These are phyloP conservation scores for Nymphaea thermarum DNA, from an alignment of 164 flowering plant species.

Conservation along the genomic window DNA sequence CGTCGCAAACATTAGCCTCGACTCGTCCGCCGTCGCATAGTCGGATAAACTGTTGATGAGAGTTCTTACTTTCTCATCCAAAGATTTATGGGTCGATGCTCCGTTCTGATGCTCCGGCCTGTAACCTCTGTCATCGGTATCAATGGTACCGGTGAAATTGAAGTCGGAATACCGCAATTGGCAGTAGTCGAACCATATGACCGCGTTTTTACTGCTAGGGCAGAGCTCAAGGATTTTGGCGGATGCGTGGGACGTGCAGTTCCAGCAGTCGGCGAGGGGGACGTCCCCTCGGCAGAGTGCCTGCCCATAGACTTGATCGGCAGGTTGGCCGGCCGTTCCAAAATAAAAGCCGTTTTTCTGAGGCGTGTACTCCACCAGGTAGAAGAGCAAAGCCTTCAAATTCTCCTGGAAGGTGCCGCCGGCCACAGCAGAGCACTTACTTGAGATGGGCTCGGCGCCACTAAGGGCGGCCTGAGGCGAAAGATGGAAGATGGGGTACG, in stretches of 20 bases:
- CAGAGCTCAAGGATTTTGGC: constrained; percentile 3
- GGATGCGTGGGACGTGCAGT: constrained; percentile 11
- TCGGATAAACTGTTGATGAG: constrained; percentile 7
- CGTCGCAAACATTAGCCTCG: constrained; percentile 6
- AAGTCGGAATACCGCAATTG: constrained; percentile 20
- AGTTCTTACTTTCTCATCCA: constrained; percentile 9
- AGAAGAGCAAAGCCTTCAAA: too few species aligned
- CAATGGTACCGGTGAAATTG: constrained; percentile 11
- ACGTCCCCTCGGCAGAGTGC: constrained; percentile 29
- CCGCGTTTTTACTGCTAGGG: constrained; percentile 4
- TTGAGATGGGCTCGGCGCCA: too few species aligned
- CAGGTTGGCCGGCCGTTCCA: not conserved
- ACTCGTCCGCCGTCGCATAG: not conserved
- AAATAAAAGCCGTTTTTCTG: too few species aligned
- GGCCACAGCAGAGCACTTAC: too few species aligned
- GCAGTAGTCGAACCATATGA: constrained; percentile 28
- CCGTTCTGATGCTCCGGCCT: constrained; percentile 5
- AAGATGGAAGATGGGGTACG: too few species aligned
- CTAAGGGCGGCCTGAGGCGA: too few species aligned
- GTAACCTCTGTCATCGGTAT: constrained; percentile 7
- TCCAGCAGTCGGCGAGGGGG: constrained; percentile 5
- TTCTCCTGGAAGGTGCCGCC: too few species aligned
- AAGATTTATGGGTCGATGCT: constrained; percentile 4
- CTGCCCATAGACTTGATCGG: constrained; percentile 3
- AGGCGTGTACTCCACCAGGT: too few species aligned